Evolutionary conservation across 2,329 filamentous ascomycete genomes (phyloP).

Genomic region (Phialophora chinensis): DNA sequence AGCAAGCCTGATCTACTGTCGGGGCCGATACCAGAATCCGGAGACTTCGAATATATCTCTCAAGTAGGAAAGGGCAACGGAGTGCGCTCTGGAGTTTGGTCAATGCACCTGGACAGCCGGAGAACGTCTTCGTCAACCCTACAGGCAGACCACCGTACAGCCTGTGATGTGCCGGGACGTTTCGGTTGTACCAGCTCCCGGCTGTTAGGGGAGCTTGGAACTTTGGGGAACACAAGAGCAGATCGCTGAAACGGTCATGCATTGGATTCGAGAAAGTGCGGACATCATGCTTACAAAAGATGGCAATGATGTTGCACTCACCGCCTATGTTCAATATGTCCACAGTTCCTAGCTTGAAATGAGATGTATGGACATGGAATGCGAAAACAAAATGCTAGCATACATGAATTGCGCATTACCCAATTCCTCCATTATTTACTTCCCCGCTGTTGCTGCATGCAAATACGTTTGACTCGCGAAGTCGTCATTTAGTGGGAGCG

Average conservation of each 20-base stretch:
- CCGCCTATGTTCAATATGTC: slow-evolving; percentile 13
- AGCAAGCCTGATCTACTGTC: neutral
- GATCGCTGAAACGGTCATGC: neutral
- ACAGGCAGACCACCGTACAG: neutral
- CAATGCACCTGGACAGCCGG: neutral
- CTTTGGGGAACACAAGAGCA: neutral
- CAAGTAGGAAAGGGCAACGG: neutral
- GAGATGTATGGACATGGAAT: slow-evolving; percentile 9
- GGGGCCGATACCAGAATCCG: neutral
- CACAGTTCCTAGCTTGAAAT: slow-evolving; percentile 8
- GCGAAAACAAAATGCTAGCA: slow-evolving; percentile 24
- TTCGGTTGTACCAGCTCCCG: neutral
- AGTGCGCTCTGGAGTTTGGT: neutral
- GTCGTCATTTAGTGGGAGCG: slow-evolving; percentile 23
- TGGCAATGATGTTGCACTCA: slow-evolving; percentile 18
- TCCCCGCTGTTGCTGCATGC: slow-evolving; percentile 25
- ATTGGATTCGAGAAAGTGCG: slow-evolving; percentile 1
- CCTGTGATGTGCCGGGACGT: neutral
- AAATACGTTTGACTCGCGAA: slow-evolving; percentile 4
- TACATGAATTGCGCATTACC: slow-evolving; percentile 26
- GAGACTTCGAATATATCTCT: neutral
- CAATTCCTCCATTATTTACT: slow-evolving; percentile 27
- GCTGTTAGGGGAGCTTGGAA: neutral
- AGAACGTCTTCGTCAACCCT: neutral
- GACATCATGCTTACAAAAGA: slow-evolving; percentile 15